Evolutionary conservation across 2,329 filamentous ascomycete species (phyloP), one percentile per base, ranked within the genome.

Genomic region (Nemania sp.): DNA sequence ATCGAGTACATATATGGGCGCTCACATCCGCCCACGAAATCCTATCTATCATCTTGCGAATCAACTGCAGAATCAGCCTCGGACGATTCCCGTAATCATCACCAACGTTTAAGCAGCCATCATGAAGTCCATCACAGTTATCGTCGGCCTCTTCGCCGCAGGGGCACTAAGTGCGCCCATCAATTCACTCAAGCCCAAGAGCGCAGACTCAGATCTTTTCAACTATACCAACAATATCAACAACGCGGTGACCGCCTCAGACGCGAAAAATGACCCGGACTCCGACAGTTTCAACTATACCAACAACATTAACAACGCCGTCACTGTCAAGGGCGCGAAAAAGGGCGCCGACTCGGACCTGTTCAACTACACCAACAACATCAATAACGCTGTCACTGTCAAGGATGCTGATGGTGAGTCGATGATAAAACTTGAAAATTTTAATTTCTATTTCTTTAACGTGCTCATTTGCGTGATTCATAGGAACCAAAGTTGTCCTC

Each of bases 171-270:
- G 57, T 39, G 57, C 57, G 34, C 57, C 57, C 5, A 6, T 59
- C 29, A 29, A 17, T 11, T 25, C 37, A 10, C 34, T 34, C n/a
- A 18, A 17, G 4, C 25, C 46, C 46, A 34, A 34, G 7, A 25
- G n/a, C 20, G 29, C 17, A 48, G 46, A 32, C 13, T 48, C 46
- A 11, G 46, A 48, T n/a, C 12, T 37, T 2, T 59, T 59, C 37
- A 54, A 59, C 37, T 59, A 59, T 45, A 35, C 21, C 12, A 54
- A 54, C 37, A 59, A 59, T 15, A 54, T 59, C 57, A 50, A 59
- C 45, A 59, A 59, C n/a, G 43, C 42, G 3, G 42, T 47, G 5
- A 35, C 18, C 3, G 52, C 13, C 18, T 25, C 37, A 2, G 52
- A 54, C 18, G 17, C 4, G 21, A 42, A 13, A 11, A 25, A 37